Base-by-base conservation (phyloP, 2,329 filamentous ascomycete genomes). In the Moelleriella libera region DNA sequence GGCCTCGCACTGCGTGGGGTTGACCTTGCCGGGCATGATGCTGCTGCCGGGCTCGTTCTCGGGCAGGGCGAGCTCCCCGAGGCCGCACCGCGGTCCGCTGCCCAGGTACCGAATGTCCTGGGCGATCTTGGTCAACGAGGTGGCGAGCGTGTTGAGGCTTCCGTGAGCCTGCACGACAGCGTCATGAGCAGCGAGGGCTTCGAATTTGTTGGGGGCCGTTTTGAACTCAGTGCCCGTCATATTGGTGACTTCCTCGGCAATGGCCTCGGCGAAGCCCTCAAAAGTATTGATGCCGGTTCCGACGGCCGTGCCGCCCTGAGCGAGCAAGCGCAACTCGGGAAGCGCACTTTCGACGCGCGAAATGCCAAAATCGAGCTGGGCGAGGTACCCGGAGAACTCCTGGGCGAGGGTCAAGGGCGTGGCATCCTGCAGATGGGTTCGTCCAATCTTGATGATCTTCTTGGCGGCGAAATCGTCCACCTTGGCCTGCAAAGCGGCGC, bases 21-120 rank as follows among this genome's bases (percentile, higher is more conserved):
- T 98, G 65, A 98, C 92, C 75, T 98, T 98, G 61, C 92, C 92
- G 43, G 92, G 92, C 92, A 98, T 98, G 74, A 98, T 97, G 58
- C 86, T 94, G 61, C 85, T 92, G 54, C 90, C 90, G 34, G 92
- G 92, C 74, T 98, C 92, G 71, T 98, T 98, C 74, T 98, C 92
- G 30, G 92, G 92, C 46, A 98, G 80, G 61, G 79, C 78, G 53
- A 98, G 79, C 73, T 98, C 92, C 55, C 89, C 90, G 28, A 97
- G 83, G 60, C 92, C 92, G 68, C 92, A 97, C 50, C 92, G 88
- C 48, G 92, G 92, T 12, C 92, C 92, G 56, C 87, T 94, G 58
- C 92, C 92, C 46, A 97, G 85, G 73, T 95, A 97, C 60, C 92
- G 85, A 63, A 98, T 88, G 65, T 97, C 92, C 72, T 98, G 89